These are phyloP conservation scores for Hyaloscypha variabilis DNA, from an alignment of 495 filamentous ascomycete species.

Conservation along the genomic window DNA sequence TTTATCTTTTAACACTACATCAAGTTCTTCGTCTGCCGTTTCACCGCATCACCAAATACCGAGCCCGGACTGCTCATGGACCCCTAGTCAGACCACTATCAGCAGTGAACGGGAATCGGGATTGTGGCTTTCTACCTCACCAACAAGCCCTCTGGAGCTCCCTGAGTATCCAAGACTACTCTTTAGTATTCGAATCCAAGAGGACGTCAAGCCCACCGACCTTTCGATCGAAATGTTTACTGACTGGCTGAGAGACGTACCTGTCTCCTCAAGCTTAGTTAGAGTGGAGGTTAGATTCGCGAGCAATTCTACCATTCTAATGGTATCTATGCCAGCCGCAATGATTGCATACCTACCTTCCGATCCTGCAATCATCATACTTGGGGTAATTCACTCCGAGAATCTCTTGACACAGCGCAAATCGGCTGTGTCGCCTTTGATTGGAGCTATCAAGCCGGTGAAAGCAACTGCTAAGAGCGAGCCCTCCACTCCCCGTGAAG, in stretches of 20 bases:
- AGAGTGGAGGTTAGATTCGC: conserved; percentile 1
- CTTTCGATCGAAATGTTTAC: not conserved
- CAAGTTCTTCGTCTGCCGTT: no score
- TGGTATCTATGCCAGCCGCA: not conserved
- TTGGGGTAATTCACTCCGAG: not conserved
- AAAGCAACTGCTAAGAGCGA: no score
- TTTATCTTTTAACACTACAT: not conserved
- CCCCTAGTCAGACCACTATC: not conserved
- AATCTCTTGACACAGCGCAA: not conserved
- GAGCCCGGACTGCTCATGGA: not conserved
- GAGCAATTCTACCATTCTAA: not conserved
- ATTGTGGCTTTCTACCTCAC: not conserved
- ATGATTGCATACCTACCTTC: not conserved
- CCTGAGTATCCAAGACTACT: conserved; percentile 7
- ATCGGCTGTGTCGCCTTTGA: no score
- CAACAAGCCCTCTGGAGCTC: not conserved
- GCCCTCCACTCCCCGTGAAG: no score
- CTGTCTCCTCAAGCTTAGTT: not conserved
- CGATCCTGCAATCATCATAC: not conserved
- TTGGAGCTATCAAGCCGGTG: no score
- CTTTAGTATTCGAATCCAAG: not conserved
- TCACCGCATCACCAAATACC: no score
- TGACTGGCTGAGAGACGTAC: not conserved
- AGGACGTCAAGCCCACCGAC: not conserved
- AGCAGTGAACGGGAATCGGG: not conserved